Evolutionary conservation across 2,329 filamentous ascomycete species (phyloP), one percentile per base, ranked within the genome.

Genomic region (Mycocentrospora acerina): DNA sequence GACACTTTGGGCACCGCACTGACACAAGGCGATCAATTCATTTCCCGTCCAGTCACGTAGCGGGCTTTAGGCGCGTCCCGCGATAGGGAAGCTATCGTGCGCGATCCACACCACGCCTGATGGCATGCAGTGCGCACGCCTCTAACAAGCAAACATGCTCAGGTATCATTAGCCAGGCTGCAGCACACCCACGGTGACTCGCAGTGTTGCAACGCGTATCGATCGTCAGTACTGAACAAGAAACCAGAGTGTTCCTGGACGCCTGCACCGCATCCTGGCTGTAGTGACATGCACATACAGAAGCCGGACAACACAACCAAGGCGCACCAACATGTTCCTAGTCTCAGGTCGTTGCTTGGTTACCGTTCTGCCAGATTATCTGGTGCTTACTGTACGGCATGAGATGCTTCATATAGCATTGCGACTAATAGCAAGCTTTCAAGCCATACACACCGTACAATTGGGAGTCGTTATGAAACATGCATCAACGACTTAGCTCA

Each of bases 41-140:
- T 31, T 26, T 58, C 45, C 44, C 35, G 35, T 50, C 35, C 26
- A 35, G 34, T 42, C 29, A 44, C 25, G 40, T 35, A 36, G 40
- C 57, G 55, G 59, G 49, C 53, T 53, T 51, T 59, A 59, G 48
- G 57, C 50, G 49, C 56, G 50, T 58, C 45, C 56, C 51, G 52
- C 44, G 48, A 56, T 55, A 55, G 19, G 19, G 19, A 22, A 22
- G 19, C 19, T 9, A 22, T 22, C 19, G n/a, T n/a, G n/a, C n/a
- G n/a, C n/a, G 19, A 24, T 12, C 18, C 18, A 29, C 13, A 10
- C 18, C 19, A 24, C n/a, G n/a, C 19, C 19, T 22, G 9, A 22
- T 22, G 5, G 19, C 19, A 22, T 22, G 19, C 19, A 22, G 5
- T 22, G 19, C 19, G 9, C 5, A 22, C 19, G 19, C 19, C 19